Conservation (phyloP, 192 early-diverging fungal genomes). For the Gamsiella multidivaricata region DNA sequence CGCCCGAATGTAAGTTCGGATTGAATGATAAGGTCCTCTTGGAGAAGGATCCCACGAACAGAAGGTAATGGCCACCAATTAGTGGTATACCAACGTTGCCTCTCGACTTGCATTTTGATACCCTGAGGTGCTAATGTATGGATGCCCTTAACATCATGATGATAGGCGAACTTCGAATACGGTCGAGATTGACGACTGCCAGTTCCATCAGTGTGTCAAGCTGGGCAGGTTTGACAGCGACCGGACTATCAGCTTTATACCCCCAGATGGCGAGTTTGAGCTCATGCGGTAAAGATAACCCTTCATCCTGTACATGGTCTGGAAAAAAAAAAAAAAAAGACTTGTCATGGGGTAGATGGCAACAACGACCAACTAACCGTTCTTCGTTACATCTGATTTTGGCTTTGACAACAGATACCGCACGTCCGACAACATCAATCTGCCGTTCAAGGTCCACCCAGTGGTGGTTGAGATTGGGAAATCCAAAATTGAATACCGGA, state of each 20-base stretch:
- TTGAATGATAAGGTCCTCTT: conserved; percentile 94
- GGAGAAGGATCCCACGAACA: conserved; percentile 74
- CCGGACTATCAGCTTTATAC: conserved; percentile 96
- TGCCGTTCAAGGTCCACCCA: conserved; percentile 96
- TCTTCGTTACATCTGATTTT: too few relatives aligned
- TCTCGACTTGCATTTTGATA: too few relatives aligned
- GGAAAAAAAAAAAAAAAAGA: too few relatives aligned
- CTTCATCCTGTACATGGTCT: too few relatives aligned
- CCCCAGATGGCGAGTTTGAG: conserved; percentile 97
- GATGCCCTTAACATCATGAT: too few relatives aligned
- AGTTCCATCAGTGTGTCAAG: conserved; percentile 99
- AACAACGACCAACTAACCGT: too few relatives aligned
- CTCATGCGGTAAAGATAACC: conserved; percentile 90
- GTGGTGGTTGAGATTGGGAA: conserved; percentile 89
- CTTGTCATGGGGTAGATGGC: too few relatives aligned
- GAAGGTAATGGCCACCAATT: conserved; percentile 39
- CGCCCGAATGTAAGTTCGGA: conserved; percentile 95
- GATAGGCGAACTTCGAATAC: conserved; percentile 59
- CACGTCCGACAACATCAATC: conserved; percentile 93
- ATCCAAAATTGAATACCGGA: conserved; percentile 87
- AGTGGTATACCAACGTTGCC: too few relatives aligned
- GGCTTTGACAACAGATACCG: too few relatives aligned
- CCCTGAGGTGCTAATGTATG: too few relatives aligned
- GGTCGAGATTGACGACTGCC: conserved; percentile 96
- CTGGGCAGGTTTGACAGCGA: conserved; percentile 92